These are phyloP conservation scores for Fusarium scirpi DNA, from an alignment of 2,329 filamentous ascomycete genomes.

Conservation along the genomic window DNA sequence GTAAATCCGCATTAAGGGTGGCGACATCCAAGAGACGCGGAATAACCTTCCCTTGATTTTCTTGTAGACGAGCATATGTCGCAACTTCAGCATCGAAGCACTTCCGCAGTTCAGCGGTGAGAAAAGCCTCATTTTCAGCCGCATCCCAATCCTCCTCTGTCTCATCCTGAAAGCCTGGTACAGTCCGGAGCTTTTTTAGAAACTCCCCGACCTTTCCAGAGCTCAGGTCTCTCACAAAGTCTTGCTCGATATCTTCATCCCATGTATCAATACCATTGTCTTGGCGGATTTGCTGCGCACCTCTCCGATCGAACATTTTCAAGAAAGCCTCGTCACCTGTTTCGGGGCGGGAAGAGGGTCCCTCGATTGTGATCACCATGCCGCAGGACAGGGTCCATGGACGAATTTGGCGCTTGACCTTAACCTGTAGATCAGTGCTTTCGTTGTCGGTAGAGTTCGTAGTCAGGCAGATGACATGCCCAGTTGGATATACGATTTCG, in stretches of 20 bases:
- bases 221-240: neutral
- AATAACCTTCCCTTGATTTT: constrained; percentile 36
- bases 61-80: constrained; percentile 29
- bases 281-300: constrained; percentile 26
- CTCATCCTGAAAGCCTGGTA: neutral
- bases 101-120: constrained; percentile 6
- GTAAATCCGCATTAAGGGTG: neutral
- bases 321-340: constrained; percentile 18
- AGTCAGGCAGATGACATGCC: neutral
- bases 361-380: neutral
- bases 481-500: neutral
- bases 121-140: constrained; percentile 35
- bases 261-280: constrained; percentile 27
- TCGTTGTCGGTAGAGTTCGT: neutral
- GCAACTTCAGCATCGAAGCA: constrained; percentile 30
- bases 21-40: constrained; percentile 17
- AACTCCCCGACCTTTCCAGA: neutral
- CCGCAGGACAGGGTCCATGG: neutral
- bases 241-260: neutral
- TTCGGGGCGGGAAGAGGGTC: no score
- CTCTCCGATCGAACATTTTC: constrained; percentile 43
- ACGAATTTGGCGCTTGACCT: neutral
- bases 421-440: neutral
- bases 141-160: constrained; percentile 33
- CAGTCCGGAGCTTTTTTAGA: neutral